These are phyloP conservation scores for Cichorium intybus DNA, from an alignment of 140 eudicot species.

Conservation along the genomic window DNA sequence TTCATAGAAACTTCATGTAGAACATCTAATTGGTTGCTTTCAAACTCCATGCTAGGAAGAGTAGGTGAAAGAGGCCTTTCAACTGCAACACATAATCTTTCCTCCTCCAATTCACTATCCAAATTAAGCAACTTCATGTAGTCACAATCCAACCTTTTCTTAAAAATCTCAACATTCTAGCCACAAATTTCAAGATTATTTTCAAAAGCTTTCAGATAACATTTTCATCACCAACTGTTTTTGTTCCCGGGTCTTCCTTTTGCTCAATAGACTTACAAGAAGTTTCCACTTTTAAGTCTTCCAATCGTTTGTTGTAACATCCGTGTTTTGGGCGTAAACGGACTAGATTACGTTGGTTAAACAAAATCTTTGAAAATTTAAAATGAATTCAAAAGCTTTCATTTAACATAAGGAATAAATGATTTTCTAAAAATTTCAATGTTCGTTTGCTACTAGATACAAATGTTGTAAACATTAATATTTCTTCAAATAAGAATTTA, in stretches of 20 bases:
- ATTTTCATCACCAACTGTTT: constrained; percentile 18
- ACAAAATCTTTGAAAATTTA: no score
- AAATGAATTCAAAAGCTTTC: no score
- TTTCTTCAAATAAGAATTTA: no score
- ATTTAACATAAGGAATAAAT: no score
- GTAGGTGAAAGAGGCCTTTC: constrained; percentile 75
- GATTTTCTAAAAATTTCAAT: no score
- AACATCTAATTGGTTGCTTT: constrained; percentile 23
- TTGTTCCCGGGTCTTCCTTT: constrained; percentile 18
- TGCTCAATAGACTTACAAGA: constrained; percentile 15
- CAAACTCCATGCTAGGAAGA: constrained; percentile 49
- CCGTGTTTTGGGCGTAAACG: no score
- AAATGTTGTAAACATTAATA: no score
- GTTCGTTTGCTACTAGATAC: no score
- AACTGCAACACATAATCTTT: constrained; percentile 49
- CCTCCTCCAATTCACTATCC: constrained; percentile 63
- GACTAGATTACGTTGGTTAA: no score
- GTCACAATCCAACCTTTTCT: constrained; percentile 27
- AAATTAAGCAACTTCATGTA: constrained; percentile 69
- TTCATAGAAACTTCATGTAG: no score
- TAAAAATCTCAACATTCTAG: constrained; percentile 21
- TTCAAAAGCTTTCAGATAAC: constrained; percentile 14
- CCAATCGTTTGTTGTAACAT: no score
- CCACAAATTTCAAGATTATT: no score
- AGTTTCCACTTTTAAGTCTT: constrained; percentile 4